Evolutionary conservation across 805 yeast species (phyloP).

Genomic region (Brettanomyces sp.): DNA sequence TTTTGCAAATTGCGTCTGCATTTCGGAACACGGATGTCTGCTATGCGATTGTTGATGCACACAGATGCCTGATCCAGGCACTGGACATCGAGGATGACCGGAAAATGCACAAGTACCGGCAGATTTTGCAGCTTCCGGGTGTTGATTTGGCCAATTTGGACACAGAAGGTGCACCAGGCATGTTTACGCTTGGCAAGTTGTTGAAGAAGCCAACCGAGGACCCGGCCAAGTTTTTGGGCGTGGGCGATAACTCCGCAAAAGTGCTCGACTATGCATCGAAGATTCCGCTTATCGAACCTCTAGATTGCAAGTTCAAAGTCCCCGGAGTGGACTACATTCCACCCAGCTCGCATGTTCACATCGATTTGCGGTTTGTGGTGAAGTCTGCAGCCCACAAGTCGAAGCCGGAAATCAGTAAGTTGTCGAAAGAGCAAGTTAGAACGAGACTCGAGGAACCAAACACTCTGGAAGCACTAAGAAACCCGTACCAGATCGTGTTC

Average conservation of each 20-base stretch:
- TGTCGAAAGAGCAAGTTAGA: conserved; percentile 23
- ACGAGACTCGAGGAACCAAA: conserved; percentile 44
- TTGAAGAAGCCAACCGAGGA: conserved; percentile 50
- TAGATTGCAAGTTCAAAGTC: conserved; percentile 68
- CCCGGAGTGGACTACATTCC: conserved; percentile 76
- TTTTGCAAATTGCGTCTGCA: conserved; percentile 71
- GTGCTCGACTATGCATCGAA: conserved; percentile 48
- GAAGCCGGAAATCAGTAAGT: conserved; percentile 35
- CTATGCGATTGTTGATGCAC: conserved; percentile 50
- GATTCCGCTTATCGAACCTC: conserved; percentile 59
- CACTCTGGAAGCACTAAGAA: conserved; percentile 54
- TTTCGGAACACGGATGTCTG: conserved; percentile 70
- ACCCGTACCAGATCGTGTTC: conserved; percentile 59
- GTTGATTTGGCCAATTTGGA: conserved; percentile 44
- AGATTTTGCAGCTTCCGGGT: conserved; percentile 74
- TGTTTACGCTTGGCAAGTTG: conserved; percentile 61
- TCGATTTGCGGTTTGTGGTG: conserved; percentile 66
- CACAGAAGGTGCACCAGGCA: conserved; percentile 29
- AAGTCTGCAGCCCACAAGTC: conserved; percentile 64
- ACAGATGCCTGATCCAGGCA: conserved; percentile 70
- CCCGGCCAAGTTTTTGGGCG: conserved; percentile 47
- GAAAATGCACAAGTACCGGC: conserved; percentile 39
- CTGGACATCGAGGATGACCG: conserved; percentile 34
- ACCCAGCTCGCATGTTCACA: conserved; percentile 64
- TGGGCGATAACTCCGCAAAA: conserved; percentile 29